Conservation (phyloP, 2,329 filamentous ascomycete species). For the Talaromyces verruculosus region DNA sequence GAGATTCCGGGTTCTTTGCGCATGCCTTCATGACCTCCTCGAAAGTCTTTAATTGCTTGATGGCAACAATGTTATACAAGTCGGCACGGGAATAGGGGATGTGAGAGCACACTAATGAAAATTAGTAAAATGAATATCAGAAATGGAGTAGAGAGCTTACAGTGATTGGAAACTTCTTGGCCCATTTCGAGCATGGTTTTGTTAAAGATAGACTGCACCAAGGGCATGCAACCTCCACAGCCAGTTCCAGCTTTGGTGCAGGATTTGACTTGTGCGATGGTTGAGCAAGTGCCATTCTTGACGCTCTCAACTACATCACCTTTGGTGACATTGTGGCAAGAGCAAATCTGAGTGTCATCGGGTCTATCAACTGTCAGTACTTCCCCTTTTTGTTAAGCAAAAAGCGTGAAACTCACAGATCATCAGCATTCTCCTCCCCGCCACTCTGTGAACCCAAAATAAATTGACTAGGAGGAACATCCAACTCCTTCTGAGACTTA, state of each 20-base stretch:
- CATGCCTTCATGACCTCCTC: slow-evolving; percentile 74
- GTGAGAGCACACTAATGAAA: slow-evolving; percentile 67
- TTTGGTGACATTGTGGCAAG: slow-evolving; percentile 89
- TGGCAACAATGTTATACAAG: slow-evolving; percentile 84
- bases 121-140: slow-evolving; percentile 14
- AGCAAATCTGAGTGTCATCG: slow-evolving; percentile 86
- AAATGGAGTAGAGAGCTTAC: slow-evolving; percentile 28
- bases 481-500: slow-evolving; percentile 76
- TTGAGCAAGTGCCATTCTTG: slow-evolving; percentile 77
- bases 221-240: slow-evolving; percentile 85
- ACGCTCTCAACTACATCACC: slow-evolving; percentile 71
- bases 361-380: slow-evolving; percentile 42
- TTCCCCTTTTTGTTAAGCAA: too few species aligned
- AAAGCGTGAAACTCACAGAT: slow-evolving; percentile 54
- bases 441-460: slow-evolving; percentile 76
- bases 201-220: slow-evolving; percentile 88
- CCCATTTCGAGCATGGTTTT: slow-evolving; percentile 82
- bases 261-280: slow-evolving; percentile 77
- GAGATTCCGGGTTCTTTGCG: slow-evolving; percentile 68
- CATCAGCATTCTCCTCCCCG: slow-evolving; percentile 71
- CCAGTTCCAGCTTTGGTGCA: slow-evolving; percentile 91
- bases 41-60: slow-evolving; percentile 73
- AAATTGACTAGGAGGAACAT: slow-evolving; percentile 75
- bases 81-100: slow-evolving; percentile 82
- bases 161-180: slow-evolving; percentile 79